phyloP scores from a whole-genome alignment of 345 rosid species.

The Murraya paniculata region DNA sequence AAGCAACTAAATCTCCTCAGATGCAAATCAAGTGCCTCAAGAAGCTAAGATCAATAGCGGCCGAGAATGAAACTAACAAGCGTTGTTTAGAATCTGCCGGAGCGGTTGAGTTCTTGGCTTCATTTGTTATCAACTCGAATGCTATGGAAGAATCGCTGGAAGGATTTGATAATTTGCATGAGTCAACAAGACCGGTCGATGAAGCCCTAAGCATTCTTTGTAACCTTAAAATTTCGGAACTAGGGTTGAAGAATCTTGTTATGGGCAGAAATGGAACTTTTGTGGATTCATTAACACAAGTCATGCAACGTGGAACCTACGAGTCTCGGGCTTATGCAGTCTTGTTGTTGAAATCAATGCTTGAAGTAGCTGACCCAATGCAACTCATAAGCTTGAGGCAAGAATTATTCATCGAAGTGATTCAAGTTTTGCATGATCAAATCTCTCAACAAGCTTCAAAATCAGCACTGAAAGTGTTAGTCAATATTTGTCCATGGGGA shows the following conservation, averaged over 20 bases:
- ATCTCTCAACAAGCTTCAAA: conserved; percentile 62
- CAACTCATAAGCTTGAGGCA: conserved; percentile 36
- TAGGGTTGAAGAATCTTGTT: conserved; percentile 49
- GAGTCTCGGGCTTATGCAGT: conserved; percentile 57
- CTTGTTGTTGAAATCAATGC: conserved; percentile 36
- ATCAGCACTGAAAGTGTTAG: conserved; percentile 50
- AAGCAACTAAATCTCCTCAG: conserved; percentile 40
- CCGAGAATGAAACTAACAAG: conserved; percentile 55
- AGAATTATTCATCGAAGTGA: conserved; percentile 44
- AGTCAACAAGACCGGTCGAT: conserved; percentile 29
- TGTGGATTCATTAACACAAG: conserved; percentile 43
- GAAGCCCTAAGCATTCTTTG: conserved; percentile 66
- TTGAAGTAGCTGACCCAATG: conserved; percentile 58
- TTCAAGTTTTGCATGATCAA: conserved; percentile 46
- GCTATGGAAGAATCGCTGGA: conserved; percentile 3
- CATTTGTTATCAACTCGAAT: conserved; percentile 23
- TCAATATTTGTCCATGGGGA: conserved; percentile 54
- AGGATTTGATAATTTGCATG: conserved; percentile 27
- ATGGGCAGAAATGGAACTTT: conserved; percentile 42
- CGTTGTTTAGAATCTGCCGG: conserved; percentile 74
- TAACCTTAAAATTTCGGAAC: conserved; percentile 59
- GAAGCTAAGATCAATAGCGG: conserved; percentile 48
- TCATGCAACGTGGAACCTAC: conserved; percentile 44
- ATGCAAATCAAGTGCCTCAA: conserved; percentile 46
- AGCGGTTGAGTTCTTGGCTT: conserved; percentile 59